Evolutionary conservation across 2,329 filamentous ascomycete species (phyloP).

Genomic region (Microdochium paspali): DNA sequence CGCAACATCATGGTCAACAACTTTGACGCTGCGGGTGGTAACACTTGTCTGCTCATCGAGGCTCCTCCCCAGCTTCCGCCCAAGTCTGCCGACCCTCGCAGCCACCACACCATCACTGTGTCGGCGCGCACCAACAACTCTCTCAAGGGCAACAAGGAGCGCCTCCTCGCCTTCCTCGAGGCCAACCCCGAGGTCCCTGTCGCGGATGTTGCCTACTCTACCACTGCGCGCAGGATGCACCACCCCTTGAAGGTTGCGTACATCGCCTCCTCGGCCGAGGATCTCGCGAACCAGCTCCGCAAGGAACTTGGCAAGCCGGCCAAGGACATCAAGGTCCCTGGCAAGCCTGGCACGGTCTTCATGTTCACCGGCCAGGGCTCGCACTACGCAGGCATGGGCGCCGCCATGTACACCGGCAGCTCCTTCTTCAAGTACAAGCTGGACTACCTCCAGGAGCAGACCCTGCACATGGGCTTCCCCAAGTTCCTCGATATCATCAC

Average conservation of each 20-base stretch:
- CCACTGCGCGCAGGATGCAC: slow-evolving; percentile 35
- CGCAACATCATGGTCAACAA: slow-evolving; percentile 27
- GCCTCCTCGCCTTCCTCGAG: slow-evolving; percentile 12
- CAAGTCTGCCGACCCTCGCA: slow-evolving; percentile 21
- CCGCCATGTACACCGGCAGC: slow-evolving; percentile 4
- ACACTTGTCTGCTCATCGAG: slow-evolving; percentile 38
- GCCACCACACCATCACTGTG: slow-evolving; percentile 28
- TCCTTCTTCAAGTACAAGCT: slow-evolving; percentile 20
- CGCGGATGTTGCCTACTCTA: slow-evolving; percentile 32
- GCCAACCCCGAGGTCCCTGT: neutral
- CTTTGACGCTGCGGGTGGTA: slow-evolving; percentile 42
- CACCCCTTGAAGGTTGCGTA: slow-evolving; percentile 18
- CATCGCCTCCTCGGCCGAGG: neutral
- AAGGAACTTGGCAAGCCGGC: neutral
- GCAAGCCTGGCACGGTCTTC: slow-evolving; percentile 11
- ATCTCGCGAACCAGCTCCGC: neutral
- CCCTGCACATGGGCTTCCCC: slow-evolving; percentile 18
- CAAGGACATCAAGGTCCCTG: neutral
- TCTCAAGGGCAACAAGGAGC: slow-evolving; percentile 23
- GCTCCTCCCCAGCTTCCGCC: slow-evolving; percentile 23
- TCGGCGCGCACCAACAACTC: slow-evolving; percentile 12
- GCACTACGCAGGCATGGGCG: slow-evolving; percentile 7
- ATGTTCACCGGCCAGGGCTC: slow-evolving; percentile 13
- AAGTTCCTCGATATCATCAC: slow-evolving; percentile 23
- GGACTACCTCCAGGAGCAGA: slow-evolving; percentile 30